These are phyloP conservation scores for Rubroshorea leprosula DNA, from an alignment of 345 rosid genomes.

Conservation along the genomic window DNA sequence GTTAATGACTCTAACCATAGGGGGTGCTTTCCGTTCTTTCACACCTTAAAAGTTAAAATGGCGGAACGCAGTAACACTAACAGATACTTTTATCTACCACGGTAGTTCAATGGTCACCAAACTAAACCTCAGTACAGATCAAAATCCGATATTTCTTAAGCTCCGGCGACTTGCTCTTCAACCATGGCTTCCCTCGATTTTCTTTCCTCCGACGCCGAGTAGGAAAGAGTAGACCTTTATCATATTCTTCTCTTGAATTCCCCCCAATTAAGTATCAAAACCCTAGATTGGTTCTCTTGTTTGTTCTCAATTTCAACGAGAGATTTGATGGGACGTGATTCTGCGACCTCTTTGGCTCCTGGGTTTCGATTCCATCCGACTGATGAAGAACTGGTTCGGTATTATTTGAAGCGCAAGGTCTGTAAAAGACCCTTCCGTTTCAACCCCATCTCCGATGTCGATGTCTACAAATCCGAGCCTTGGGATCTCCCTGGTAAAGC, in stretches of 20 bases:
- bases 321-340: conserved; percentile 46
- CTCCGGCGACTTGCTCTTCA: not conserved
- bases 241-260: not conserved
- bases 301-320: not conserved
- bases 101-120: no score
- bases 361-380: conserved; percentile 97
- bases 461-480: conserved; percentile 82
- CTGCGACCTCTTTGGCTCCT: conserved; percentile 61
- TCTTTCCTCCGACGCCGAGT: not conserved
- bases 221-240: not conserved
- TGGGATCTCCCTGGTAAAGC: conserved; percentile 90
- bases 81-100: no score
- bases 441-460: conserved; percentile 67
- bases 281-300: not conserved
- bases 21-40: no score
- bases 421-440: conserved; percentile 53
- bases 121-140: no score
- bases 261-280: not conserved
- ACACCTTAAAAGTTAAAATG: no score
- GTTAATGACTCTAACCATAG: no score
- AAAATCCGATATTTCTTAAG: not conserved
- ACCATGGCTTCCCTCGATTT: not conserved
- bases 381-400: conserved; percentile 85
- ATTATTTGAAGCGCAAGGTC: conserved; percentile 80
- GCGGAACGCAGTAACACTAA: no score